Base-by-base conservation (phyloP, 2,329 filamentous ascomycete genomes). In the Truncatella angustata region DNA sequence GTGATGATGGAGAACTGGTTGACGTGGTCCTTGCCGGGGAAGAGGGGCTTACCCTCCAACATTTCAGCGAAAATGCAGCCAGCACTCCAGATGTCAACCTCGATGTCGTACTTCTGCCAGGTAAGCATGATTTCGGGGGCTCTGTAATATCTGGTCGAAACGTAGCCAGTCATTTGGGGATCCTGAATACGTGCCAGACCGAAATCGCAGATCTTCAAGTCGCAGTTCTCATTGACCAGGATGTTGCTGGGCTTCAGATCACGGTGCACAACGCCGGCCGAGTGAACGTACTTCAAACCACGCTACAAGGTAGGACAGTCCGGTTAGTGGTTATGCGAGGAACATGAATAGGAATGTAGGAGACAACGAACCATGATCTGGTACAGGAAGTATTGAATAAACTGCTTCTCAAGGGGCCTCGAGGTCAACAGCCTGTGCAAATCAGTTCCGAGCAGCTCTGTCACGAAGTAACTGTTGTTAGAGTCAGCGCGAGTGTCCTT, bases 1-100 rank as follows among this genome's bases (percentile, higher is more conserved):
- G 94, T 99, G 70, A 99, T 99, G 77, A 99, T 99, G 60, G 92
- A 97, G 73, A 99, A 99, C 71, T 99, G 94, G 75, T 99, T 96
- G 73, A 99, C 94, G 69, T 99, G 94, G 68, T 99, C 94, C 77
- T 99, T 99, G 70, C 94, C 94, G 0, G 94, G 94, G 80, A 99
- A 99, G 20, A 99, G 77, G 28, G 94, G 94, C 77, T 97, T 97
- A 68, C 94, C 94, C 75, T 97, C 93, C 54, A 99, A 82, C 94
- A 99, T 99, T 76, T 99, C 94, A 37, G 94, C 94, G 64, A 99
- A 97, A 69, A 99, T 99, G 74, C 94, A 99, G 55, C 94, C 94
- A 16, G 93, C 93, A 70, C 94, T 97, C 94, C 94, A 99, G 69
- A 99, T 96, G 70, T 99, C 94, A 53, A 99, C 94, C 76, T 97